These are phyloP conservation scores for Colletotrichum lindemuthianum DNA, from an alignment of 2,329 filamentous ascomycete genomes.

Conservation along the genomic window DNA sequence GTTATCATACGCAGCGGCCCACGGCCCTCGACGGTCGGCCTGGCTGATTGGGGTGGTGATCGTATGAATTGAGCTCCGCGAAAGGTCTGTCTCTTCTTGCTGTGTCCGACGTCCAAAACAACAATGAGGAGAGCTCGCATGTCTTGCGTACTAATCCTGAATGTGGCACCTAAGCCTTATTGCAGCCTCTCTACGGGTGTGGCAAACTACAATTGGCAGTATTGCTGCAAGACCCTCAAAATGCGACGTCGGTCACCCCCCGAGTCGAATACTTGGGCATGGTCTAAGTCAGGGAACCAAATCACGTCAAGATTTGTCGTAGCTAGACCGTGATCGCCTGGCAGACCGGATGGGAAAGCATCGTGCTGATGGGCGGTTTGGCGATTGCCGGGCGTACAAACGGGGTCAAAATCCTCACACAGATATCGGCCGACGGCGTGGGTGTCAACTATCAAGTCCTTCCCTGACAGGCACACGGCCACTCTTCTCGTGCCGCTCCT, in stretches of 20 bases:
- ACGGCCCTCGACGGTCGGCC: conserved; percentile 68
- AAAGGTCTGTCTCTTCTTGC: background rate
- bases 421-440: conserved; percentile 68
- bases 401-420: conserved; percentile 34
- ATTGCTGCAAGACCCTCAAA: conserved; percentile 35
- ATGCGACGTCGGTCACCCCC: conserved; percentile 41
- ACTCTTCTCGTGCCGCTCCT: conserved; percentile 49
- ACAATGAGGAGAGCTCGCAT: too few relatives aligned
- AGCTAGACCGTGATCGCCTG: conserved; percentile 3
- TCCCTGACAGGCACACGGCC: conserved; percentile 67
- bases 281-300: conserved; percentile 70
- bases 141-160: too few relatives aligned
- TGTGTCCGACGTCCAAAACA: background rate
- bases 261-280: conserved; percentile 70
- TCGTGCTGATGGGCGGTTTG: conserved; percentile 21
- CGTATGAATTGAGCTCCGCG: conserved; percentile 43
- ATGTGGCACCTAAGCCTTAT: too few relatives aligned
- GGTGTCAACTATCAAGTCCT: conserved; percentile 74
- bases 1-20: conserved; percentile 71
- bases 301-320: conserved; percentile 62
- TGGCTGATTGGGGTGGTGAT: conserved; percentile 70
- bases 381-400: conserved; percentile 35
- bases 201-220: conserved; percentile 3
- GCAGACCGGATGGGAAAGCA: conserved; percentile 12
- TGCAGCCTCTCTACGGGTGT: background rate